A percentile compares a stretch with the other conserved stretches of the same genome.
phyloP scores from a whole-genome alignment of 352 stramenopile genomes.

The Globisporangium polare region DNA sequence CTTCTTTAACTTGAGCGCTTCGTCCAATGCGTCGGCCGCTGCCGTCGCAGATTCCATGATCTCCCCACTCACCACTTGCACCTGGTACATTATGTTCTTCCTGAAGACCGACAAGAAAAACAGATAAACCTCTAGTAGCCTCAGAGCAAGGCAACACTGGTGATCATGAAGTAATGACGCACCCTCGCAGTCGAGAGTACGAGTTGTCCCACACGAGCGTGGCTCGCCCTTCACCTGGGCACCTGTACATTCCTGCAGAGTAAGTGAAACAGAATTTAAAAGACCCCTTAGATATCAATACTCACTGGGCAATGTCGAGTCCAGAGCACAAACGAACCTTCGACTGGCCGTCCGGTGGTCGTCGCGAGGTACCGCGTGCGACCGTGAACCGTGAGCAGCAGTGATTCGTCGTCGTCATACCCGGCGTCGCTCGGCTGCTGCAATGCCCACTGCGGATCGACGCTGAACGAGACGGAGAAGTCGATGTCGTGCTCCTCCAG shows the following conservation, averaged over 20 bases:
- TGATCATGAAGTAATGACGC: slow-evolving; percentile 6
- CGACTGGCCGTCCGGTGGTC: slow-evolving; percentile 41
- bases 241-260: slow-evolving; percentile 46
- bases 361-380: slow-evolving; percentile 56
- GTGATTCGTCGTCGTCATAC: slow-evolving; percentile 20
- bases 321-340: slow-evolving; percentile 24
- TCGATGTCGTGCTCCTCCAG: slow-evolving; percentile 80
- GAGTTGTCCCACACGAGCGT: slow-evolving; percentile 80
- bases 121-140: background rate
- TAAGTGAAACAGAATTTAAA: background rate
- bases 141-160: background rate
- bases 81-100: slow-evolving; percentile 77
- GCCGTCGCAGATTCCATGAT: slow-evolving; percentile 73
- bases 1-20: slow-evolving; percentile 52
- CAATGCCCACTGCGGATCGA: slow-evolving; percentile 15
- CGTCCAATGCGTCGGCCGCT: slow-evolving; percentile 68
- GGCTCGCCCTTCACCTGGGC: slow-evolving; percentile 42
- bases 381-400: slow-evolving; percentile 54
- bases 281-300: background rate
- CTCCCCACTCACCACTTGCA: slow-evolving; percentile 54
- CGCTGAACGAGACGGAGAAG: slow-evolving; percentile 58
- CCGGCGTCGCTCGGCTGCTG: slow-evolving; percentile 19
- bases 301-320: too few species aligned
- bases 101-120: slow-evolving; percentile 21
- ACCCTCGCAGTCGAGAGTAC: slow-evolving; percentile 74